Evolutionary conservation across 208 protist genomes (phyloP), one percentile per base, ranked within the genome.

Genomic region (Plasmodiophora brassicae): DNA sequence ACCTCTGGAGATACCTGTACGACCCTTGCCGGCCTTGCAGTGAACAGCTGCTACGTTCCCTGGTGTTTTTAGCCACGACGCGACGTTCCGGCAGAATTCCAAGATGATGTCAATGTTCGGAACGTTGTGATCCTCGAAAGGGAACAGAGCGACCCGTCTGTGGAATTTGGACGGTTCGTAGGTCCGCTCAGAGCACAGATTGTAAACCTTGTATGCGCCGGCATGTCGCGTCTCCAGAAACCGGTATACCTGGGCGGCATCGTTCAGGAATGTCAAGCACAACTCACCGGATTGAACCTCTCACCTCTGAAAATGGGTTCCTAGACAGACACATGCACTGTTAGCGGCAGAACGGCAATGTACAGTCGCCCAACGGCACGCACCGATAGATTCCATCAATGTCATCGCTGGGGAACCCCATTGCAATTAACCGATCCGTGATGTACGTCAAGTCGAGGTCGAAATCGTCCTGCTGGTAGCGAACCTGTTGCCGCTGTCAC

Each of bases 1-100:
- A 78, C 14, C 96, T 93, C 97, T 94, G 93, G 98, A 95, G 46
- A 97, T 88, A 35, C 97, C 97, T 36, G 97, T 98, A 5, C 97
- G 91, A 0, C 96, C 97, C 90, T 99, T 99, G 72, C 97, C 97
- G 20, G 83, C 83, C n/a, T 86, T 86, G 41, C 83, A 86, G 45
- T 86, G 83, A 86, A 86, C 41, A 14, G 83, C 83, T n/a, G 45
- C 83, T 35, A 86, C 83, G 83, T 86, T 22, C 20, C 44, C 28
- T n/a, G n/a, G n/a, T n/a, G n/a, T n/a, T n/a, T n/a, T n/a, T 0
- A 88, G 43, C n/a, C 38, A 90, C 22, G 46, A 46, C 14, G n/a
- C 32, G 45, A 85, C 85, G 54, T 0, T n/a, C 10, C 65, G 43
- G 39, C 84, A 89, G 46, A 91, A 90, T 20, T 54, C 28, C 41